Conservation (phyloP, 192 early-diverging fungal species). For the Mortierella hygrophila region DNA sequence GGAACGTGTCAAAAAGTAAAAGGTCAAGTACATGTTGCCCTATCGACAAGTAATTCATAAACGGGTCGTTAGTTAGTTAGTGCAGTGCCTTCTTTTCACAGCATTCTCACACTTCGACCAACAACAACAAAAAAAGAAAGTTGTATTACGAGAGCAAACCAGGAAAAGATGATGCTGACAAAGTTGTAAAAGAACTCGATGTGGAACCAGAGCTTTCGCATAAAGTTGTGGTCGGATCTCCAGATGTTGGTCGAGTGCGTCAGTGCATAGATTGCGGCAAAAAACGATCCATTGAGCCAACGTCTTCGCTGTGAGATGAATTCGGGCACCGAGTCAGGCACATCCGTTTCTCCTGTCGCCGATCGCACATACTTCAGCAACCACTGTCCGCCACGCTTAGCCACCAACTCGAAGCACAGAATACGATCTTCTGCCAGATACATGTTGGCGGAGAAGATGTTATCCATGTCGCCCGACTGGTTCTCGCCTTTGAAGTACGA, state of each 20-base stretch:
- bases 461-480: constrained; percentile 66
- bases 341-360: constrained; percentile 82
- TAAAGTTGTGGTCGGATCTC: constrained; percentile 71
- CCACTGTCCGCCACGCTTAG: constrained; percentile 77
- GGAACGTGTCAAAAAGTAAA: constrained; percentile 67
- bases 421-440: constrained; percentile 82
- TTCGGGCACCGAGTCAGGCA: constrained; percentile 77
- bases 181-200: constrained; percentile 78
- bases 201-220: constrained; percentile 73
- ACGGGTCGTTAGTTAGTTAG: not conserved
- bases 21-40: constrained; percentile 74
- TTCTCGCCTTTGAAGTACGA: constrained; percentile 85
- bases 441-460: constrained; percentile 76
- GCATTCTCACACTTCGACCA: not conserved
- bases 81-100: not conserved
- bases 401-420: constrained; percentile 83
- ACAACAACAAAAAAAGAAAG: constrained; percentile 15
- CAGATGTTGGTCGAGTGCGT: constrained; percentile 75
- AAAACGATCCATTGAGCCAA: constrained; percentile 89
- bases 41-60: not conserved
- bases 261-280: constrained; percentile 82
- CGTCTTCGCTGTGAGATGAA: constrained; percentile 84
- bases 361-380: constrained; percentile 76
- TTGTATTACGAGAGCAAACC: constrained; percentile 67
- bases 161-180: constrained; percentile 73